These are phyloP conservation scores for Penicillium paradoxum DNA, from an alignment of 495 filamentous ascomycete species.

Conservation along the genomic window DNA sequence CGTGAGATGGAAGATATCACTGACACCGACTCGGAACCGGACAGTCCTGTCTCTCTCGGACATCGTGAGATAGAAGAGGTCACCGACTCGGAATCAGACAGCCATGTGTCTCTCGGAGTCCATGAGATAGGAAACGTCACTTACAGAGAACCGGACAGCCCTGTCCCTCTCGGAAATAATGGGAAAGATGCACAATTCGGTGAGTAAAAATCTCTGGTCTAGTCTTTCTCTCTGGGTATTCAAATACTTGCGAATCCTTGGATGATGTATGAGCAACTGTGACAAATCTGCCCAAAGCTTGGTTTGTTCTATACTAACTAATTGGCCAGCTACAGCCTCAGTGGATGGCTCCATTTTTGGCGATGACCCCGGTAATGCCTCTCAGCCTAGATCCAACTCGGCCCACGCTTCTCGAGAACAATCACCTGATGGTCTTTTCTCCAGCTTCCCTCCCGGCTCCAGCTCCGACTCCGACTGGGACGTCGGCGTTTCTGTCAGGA, in stretches of 20 bases:
- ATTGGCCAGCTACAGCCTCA: neutral
- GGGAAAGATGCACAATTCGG: slow-evolving; percentile 7
- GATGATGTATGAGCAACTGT: too few species aligned
- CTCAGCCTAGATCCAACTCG: neutral
- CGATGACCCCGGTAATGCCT: neutral
- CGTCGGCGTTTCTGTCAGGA: neutral
- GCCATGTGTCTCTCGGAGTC: neutral
- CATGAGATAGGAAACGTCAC: too few species aligned
- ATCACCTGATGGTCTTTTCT: neutral
- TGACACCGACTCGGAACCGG: neutral
- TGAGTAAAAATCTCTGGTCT: slow-evolving; percentile 19
- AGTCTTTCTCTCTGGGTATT: too few species aligned
- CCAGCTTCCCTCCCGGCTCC: neutral
- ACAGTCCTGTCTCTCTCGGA: neutral
- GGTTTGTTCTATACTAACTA: neutral
- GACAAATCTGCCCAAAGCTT: too few species aligned
- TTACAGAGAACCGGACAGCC: neutral
- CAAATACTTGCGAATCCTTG: too few species aligned
- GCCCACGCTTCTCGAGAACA: neutral
- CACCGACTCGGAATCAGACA: neutral
- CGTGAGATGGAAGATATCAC: too few species aligned
- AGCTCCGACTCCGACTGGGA: neutral
- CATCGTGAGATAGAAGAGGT: slow-evolving; percentile 2
- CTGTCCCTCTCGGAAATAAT: neutral
- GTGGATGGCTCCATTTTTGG: neutral